Base-by-base conservation (phyloP, 169 alveolate genomes). In the Cardiosporidium cionae region DNA sequence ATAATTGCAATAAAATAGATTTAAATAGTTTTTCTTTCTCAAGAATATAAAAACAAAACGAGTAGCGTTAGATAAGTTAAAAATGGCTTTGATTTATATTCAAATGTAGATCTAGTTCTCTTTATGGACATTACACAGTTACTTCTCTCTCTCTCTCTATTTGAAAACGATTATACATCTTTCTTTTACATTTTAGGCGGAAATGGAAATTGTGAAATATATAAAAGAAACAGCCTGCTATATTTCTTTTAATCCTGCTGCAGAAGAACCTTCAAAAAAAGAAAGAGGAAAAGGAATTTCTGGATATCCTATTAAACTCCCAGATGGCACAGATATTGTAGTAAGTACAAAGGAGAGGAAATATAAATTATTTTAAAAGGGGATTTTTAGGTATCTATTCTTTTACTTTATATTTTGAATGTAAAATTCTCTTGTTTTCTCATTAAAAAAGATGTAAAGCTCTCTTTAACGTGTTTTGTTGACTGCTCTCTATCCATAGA, bases 221-320 rank as follows among this genome's bases (percentile, higher is more conserved):
- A 96, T 97, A 82, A 97, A 97, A 88, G 99, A 96, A 83, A 94
- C 94, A 81, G 79, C 92, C 62, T 94, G 98, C 77, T 96, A 93
- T 85, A 94, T 96, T 54, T 98, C 98, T 5, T 85, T 93, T 70
- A 79, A 79, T 7, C 85, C 81, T 9, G 68, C 36, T 53, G 95
- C 95, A 33, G 95, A 91, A 52, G 99, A 95, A 78, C 70, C 89
- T 82, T 88, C 87, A 79, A 81, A 90, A 3, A 54, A 54, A 25
- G 76, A 70, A 23, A 70, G 35, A n/a, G 16, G 29, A n/a, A 63
- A 65, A n/a, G 78, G 70, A n/a, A n/a, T n/a, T n/a, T n/a, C n/a
- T 31, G 78, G 69, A 7, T 71, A 58, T 29, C 84, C 87, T 0
- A 77, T 68, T n/a, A 68, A 68, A 9, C 87, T 82, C 2, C 87